Evolutionary conservation across 2,329 filamentous ascomycete genomes (phyloP).

Genomic region (Fusarium sp.): DNA sequence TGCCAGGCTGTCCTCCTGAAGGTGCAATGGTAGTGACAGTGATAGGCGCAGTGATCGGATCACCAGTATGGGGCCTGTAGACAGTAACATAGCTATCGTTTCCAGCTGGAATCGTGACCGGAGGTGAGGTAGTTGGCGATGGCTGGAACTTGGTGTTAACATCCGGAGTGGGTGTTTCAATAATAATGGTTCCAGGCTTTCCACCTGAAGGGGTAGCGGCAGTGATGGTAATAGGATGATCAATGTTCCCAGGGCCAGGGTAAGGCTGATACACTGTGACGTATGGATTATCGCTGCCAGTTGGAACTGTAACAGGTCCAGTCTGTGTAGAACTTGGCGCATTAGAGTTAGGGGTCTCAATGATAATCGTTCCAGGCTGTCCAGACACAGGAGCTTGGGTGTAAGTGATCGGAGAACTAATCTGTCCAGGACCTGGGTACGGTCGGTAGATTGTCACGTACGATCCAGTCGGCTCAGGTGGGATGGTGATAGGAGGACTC

Average conservation of each 20-base stretch:
- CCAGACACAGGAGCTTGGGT: slow-evolving; percentile 32
- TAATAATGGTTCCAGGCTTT: slow-evolving; percentile 36
- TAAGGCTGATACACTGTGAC: slow-evolving; percentile 38
- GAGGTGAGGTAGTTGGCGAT: slow-evolving; percentile 6
- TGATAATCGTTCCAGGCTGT: slow-evolving; percentile 33
- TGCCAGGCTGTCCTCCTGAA: slow-evolving; percentile 36
- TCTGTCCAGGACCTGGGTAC: slow-evolving; percentile 31
- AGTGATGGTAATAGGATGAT: slow-evolving; percentile 36
- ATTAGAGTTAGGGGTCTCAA: slow-evolving; percentile 34
- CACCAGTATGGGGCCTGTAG: slow-evolving; percentile 32
- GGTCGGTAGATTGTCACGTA: slow-evolving; percentile 37
- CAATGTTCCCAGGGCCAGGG: slow-evolving; percentile 36
- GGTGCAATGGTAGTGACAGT: slow-evolving; percentile 42
- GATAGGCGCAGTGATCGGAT: slow-evolving; percentile 31
- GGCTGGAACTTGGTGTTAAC: slow-evolving; percentile 35
- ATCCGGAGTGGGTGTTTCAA: slow-evolving; percentile 32
- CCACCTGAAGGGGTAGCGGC: slow-evolving; percentile 22
- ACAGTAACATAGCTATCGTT: slow-evolving; percentile 29
- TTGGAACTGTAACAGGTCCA: slow-evolving; percentile 25
- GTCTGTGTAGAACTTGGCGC: slow-evolving; percentile 28
- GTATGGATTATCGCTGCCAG: slow-evolving; percentile 26
- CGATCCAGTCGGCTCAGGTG: slow-evolving; percentile 28
- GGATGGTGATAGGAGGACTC: slow-evolving; percentile 22
- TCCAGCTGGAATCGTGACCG: slow-evolving; percentile 16
- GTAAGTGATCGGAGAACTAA: slow-evolving; percentile 27